phyloP scores from a whole-genome alignment of 441 rosid genomes.

The Macaranga tanarius region DNA sequence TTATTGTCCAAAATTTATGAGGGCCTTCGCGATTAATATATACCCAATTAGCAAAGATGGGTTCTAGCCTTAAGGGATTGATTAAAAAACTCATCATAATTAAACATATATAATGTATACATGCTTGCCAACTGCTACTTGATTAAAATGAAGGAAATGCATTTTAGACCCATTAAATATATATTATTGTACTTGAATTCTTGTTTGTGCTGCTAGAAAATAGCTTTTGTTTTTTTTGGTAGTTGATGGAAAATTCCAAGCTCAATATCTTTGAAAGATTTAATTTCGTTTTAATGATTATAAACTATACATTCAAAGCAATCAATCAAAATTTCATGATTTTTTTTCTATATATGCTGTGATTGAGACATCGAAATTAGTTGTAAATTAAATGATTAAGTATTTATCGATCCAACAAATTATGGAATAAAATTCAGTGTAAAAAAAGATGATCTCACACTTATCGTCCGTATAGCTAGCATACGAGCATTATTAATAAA shows the following conservation, averaged over 20 bases:
- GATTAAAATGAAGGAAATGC: neutral
- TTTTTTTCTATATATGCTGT: neutral
- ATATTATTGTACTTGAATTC: neutral
- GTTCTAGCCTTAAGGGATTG: neutral
- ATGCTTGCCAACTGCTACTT: conserved; percentile 10
- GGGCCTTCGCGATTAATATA: neutral
- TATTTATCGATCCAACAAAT: too few relatives aligned
- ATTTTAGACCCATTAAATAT: conserved; percentile 5
- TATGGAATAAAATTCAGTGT: too few relatives aligned
- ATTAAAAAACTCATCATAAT: neutral
- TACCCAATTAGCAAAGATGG: neutral
- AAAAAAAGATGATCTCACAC: too few relatives aligned
- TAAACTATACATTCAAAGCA: conserved; percentile 5
- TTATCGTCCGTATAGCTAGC: too few relatives aligned
- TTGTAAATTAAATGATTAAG: too few relatives aligned
- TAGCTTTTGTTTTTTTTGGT: conserved; percentile 1
- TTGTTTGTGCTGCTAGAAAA: neutral
- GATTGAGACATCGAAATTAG: neutral
- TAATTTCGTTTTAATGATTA: neutral
- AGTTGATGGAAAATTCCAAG: conserved; percentile 38
- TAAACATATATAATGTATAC: neutral
- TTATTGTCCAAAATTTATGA: conserved; percentile 15
- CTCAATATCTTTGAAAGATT: conserved; percentile 35
- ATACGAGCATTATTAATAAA: too few relatives aligned
- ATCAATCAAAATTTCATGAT: conserved; percentile 9